These are phyloP conservation scores for Benincasa hispida DNA, from an alignment of 306 rosid genomes.

Conservation along the genomic window DNA sequence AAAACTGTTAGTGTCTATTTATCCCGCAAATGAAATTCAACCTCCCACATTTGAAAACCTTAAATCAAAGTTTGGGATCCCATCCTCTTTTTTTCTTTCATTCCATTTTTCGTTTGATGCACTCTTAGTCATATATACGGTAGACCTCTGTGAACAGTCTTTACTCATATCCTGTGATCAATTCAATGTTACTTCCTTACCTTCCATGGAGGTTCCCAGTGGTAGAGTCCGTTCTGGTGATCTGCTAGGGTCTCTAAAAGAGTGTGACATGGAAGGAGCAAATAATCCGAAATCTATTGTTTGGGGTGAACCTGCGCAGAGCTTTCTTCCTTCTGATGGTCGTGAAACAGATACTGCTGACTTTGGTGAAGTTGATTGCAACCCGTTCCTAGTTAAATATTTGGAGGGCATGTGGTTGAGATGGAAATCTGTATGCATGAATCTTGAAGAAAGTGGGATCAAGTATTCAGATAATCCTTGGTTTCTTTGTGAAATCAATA, in stretches of 20 bases:
- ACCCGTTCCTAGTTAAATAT: conserved; percentile 23
- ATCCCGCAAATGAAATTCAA: conserved; percentile 34
- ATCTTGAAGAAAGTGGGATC: conserved; percentile 33
- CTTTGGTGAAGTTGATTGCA: conserved; percentile 29
- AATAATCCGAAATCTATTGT: conserved; percentile 37
- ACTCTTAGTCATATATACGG: conserved; percentile 29
- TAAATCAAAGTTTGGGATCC: conserved; percentile 38
- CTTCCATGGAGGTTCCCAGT: conserved; percentile 21
- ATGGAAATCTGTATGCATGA: conserved; percentile 43
- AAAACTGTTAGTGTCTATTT: conserved; percentile 33
- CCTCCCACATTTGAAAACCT: conserved; percentile 33
- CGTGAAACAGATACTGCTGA: conserved; percentile 4
- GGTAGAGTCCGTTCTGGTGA: conserved; percentile 15
- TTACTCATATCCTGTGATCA: conserved; percentile 61
- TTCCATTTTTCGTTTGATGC: conserved; percentile 34
- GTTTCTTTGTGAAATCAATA: conserved; percentile 46
- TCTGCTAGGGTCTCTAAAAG: conserved; percentile 23
- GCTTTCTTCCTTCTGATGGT: conserved; percentile 33
- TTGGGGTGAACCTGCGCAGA: conserved; percentile 53
- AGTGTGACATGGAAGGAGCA: conserved; percentile 18
- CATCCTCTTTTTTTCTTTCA: conserved; percentile 29
- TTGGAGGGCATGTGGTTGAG: conserved; percentile 42
- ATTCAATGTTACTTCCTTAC: conserved; percentile 37
- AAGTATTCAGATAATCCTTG: conserved; percentile 54
- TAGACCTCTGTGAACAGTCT: conserved; percentile 48